phyloP scores from a whole-genome alignment of 2,329 filamentous ascomycete species.

The Hypoxylon sp. region DNA sequence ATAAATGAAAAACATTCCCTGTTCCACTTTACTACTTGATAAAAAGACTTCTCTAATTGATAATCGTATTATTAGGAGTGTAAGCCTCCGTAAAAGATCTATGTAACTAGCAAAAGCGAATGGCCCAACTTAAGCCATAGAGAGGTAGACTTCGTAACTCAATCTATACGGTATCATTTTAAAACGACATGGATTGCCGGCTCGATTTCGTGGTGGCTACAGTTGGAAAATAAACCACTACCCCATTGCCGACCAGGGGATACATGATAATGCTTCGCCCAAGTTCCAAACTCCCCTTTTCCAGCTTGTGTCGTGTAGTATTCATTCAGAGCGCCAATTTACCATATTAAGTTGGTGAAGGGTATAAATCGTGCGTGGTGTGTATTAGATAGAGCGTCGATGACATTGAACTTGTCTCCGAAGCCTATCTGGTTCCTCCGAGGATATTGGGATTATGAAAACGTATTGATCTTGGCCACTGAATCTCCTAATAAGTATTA shows the following conservation, averaged over 20 bases:
- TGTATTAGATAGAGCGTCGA: not conserved
- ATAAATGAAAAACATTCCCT: too few species aligned
- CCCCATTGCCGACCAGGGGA: not conserved
- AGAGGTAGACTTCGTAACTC: not conserved
- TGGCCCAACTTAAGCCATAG: not conserved
- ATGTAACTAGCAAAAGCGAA: not conserved
- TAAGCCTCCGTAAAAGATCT: not conserved
- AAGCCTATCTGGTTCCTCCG: not conserved
- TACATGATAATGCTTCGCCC: not conserved
- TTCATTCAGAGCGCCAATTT: not conserved
- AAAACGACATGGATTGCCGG: not conserved
- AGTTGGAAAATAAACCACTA: not conserved
- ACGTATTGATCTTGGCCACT: not conserved
- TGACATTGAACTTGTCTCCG: not conserved
- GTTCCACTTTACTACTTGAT: not conserved
- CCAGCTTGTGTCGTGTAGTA: not conserved
- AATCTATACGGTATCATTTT: not conserved
- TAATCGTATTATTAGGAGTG: not conserved
- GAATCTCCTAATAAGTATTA: not conserved
- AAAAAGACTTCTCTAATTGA: not conserved
- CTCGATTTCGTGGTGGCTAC: too few species aligned
- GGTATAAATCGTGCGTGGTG: not conserved
- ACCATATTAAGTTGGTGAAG: not conserved
- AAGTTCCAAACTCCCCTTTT: constrained; percentile 1
- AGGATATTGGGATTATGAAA: not conserved